Evolutionary conservation across 1,284 basidiomycete species (phyloP), one percentile per base, ranked within the genome.

Genomic region (Sutorius eximius): DNA sequence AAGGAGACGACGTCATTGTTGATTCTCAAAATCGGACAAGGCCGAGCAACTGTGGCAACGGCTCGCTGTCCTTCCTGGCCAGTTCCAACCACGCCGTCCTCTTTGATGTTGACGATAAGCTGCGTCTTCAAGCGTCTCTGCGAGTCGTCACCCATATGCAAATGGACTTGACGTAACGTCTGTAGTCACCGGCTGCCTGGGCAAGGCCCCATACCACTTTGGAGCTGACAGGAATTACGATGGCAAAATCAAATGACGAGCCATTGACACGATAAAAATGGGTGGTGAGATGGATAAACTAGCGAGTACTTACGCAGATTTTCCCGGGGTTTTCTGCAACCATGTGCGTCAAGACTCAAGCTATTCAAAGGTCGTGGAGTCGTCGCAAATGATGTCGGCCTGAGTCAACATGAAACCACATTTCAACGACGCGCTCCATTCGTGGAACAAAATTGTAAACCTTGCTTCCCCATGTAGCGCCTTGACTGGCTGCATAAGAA

Each of bases 1-100:
- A 20, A 16, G 22, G 10, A 10, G 44, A 30, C 32, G 50, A 53
- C 50, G 40, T 53, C 51, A 53, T 53, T 7, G 20, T 10, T n/a
- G 8, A 53, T 53, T 7, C 20, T 10, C 36, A 8, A 8, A 2
- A 8, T 34, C 34, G 12, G 29, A 18, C 33, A 49, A 33, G 34
- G 29, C 50, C 34, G 51, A 52, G 48, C 18, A 24, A 37, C 33
- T 37, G 49, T 51, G 47, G 13, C 53, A 20, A 12, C 11, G 12
- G 38, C 20, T 40, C 20, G 38, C 13, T 18, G 22, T 20, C 22
- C 7, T 40, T 13, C 38, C 18, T 24, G 22, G 22, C 22, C 22
- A 24, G 22, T 20, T 40, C 38, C 38, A 40, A 20, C 4, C 3
- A 3, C 18, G 3, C 18, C 13, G n/a, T 36, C 36, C n/a, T 3